Base-by-base conservation (phyloP, 768 basidiomycete genomes). In the Rhizopogon rudus region DNA sequence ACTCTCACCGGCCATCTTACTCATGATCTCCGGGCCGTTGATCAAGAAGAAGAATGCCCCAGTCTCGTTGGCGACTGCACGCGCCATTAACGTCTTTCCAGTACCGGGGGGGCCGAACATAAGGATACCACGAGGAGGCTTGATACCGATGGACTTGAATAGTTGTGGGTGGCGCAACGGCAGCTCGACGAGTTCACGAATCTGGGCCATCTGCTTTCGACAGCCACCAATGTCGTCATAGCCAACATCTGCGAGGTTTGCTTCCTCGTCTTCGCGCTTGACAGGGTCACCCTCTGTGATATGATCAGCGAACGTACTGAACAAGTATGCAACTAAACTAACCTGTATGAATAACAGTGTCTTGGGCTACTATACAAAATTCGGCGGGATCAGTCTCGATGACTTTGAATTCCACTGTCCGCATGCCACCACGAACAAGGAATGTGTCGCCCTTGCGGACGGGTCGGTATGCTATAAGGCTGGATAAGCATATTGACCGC, bases 41-140 rank as follows among this genome's bases (percentile, higher is more conserved):
- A 99, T 99, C 50, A 98, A 77, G 87, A 99, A 99, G 83, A 99
- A 99, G 84, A 99, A 99, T 14, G 97, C 97, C 49, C 97, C 97
- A 28, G 97, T 99, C 75, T 99, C 97, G 70, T 99, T 99, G 60
- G 97, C 97, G 45, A 99, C 97, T 6, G 97, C 97, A 63, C 97
- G 88, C 51, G 97, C 97, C 96, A 99, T 99, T 61, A 99, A 83
- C 6, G 97, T 98, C 78, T 98, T 99, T 81, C 97, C 97, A 20
- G 96, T 98, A 79, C 97, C 97, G 35, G 96, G 96, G 60, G 96
- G 96, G 54, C 96, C 96, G 67, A 83, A 99, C 93, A 99, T 89
- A 61, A 99, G 87, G 66, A 99, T 95, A 81, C 96, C 96, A 62
- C 96, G 88, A 22, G 96, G 96, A 33, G 97, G 97, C 73, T 98